Evolutionary conservation across 768 basidiomycete genomes (phyloP).

Genomic region (Xanthoconium stramineum): DNA sequence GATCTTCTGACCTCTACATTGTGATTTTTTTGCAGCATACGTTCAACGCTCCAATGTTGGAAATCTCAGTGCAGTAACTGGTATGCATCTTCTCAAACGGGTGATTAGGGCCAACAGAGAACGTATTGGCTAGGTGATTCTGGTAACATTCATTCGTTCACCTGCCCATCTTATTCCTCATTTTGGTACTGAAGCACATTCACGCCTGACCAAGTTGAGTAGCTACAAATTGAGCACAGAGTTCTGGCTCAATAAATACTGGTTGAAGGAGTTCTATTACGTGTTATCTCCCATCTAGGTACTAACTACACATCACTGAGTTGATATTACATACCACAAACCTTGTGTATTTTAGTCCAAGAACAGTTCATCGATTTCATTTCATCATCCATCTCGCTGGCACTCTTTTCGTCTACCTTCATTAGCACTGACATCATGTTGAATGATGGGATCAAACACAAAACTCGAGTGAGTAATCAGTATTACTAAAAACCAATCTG

Average conservation of each 20-base stretch:
- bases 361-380: too few species aligned
- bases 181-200: background rate
- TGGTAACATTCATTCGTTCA: background rate
- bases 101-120: background rate
- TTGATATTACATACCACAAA: too few species aligned
- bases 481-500: too few species aligned
- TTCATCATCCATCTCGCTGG: too few species aligned
- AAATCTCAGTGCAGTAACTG: background rate
- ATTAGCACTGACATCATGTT: too few species aligned
- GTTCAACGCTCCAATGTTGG: background rate
- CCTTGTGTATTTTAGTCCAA: too few species aligned
- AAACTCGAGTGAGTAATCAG: too few species aligned
- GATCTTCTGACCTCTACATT: background rate
- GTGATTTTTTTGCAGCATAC: background rate
- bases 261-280: constrained; percentile 1
- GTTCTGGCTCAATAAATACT: too few species aligned
- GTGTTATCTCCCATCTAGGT: background rate
- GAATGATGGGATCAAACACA: too few species aligned
- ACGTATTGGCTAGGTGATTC: too few species aligned
- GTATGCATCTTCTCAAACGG: background rate
- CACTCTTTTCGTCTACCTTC: too few species aligned
- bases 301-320: too few species aligned
- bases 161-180: background rate
- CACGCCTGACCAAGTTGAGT: background rate
- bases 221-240: background rate